Evolutionary conservation across 2,329 filamentous ascomycete species (phyloP).

Genomic region (Didymella segeticola): DNA sequence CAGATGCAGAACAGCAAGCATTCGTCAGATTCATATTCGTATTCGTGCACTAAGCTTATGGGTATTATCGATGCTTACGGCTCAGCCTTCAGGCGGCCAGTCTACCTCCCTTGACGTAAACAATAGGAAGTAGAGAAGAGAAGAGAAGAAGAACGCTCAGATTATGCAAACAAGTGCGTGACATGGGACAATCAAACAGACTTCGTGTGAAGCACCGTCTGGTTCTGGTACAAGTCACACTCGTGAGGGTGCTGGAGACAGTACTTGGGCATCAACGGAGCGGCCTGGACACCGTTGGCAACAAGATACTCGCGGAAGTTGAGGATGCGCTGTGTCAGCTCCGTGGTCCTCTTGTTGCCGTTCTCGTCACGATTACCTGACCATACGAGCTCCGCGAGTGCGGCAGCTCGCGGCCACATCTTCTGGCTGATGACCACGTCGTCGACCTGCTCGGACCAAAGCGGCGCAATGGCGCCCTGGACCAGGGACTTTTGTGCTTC

Average conservation of each 20-base stretch:
- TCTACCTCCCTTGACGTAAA: background rate
- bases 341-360: conserved; percentile 60
- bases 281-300: conserved; percentile 60
- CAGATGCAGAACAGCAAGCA: background rate
- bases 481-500: conserved; percentile 56
- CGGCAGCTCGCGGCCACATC: conserved; percentile 65
- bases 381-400: conserved; percentile 63
- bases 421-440: conserved; percentile 58
- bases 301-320: conserved; percentile 68
- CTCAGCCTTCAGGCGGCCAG: background rate
- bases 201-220: conserved; percentile 46
- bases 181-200: background rate
- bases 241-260: conserved; percentile 64
- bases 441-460: conserved; percentile 64
- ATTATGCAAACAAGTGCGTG: background rate
- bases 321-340: conserved; percentile 62
- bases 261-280: conserved; percentile 63
- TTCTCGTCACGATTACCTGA: conserved; percentile 59
- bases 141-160: too few species aligned
- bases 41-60: background rate
- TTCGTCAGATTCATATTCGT: background rate
- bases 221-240: conserved; percentile 63
- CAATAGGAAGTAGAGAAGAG: background rate
- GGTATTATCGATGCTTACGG: background rate
- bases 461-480: conserved; percentile 59